Evolutionary conservation across 768 basidiomycete genomes (phyloP), one percentile per base, ranked within the genome.

Genomic region (Hemileccinum impolitum): DNA sequence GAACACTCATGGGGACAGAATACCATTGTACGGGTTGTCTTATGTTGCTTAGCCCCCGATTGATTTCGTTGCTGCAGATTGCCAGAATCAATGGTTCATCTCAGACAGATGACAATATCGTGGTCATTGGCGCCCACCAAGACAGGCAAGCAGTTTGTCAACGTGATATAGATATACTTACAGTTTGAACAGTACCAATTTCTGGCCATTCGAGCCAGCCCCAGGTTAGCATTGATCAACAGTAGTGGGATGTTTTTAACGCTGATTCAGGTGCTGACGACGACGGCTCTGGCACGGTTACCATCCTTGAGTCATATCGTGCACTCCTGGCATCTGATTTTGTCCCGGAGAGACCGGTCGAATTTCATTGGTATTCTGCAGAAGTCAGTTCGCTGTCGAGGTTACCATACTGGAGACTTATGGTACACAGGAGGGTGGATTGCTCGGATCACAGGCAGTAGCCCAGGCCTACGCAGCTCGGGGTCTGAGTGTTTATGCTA

Each of bases 391-490:
- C 57, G 32, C 23, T 14, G 28, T 44, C 1, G 9, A 32, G 14
- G 15, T 17, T 35, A 9, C 31, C 1, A 10, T 13, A 23, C 8
- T 3, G 3, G 10, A 30, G 26, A 18, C 47, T 60, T 12, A 19
- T 18, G 12, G 35, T 23, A 12, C 32, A 10, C 25, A 67, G 88
- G 89, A 91, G 71, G 86, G 81, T 43, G 90, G 90, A 12, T 78
- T 92, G 32, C 80, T 92, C 45, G 94, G 94, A 35, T 92, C 89
- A 32, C 93, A 94, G 68, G 94, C 93, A 15, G 79, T 97, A 43
- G 92, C 92, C 32, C 73, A 75, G 57, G 77, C 79, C 51, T 96
- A 95, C 62, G 81, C 81, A 42, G 54, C 63, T 14, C 34, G 47
- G 23, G 51, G 47, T 0, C 9, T 34, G 10, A 10, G 52, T 2